Conservation (phyloP, 768 basidiomycete genomes). For the Boletus eberwhitei region DNA sequence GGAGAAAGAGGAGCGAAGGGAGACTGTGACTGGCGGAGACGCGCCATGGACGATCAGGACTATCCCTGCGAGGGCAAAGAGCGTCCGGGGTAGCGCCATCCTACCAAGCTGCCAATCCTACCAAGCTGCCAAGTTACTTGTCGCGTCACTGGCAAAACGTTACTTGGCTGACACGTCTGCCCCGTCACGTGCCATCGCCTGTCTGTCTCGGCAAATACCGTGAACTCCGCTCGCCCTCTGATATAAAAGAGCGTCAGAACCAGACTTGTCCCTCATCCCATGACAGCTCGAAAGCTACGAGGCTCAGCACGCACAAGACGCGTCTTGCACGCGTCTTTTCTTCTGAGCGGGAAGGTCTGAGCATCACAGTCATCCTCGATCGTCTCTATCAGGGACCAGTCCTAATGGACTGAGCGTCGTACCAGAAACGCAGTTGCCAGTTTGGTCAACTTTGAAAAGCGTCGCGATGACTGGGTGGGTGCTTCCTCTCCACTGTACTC, state of each 20-base stretch:
- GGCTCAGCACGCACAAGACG: constrained; percentile 29
- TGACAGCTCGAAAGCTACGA: constrained; percentile 30
- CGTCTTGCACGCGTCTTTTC: constrained; percentile 13
- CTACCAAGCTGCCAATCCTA: too few relatives aligned
- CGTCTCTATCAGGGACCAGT: constrained; percentile 29
- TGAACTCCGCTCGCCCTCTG: constrained; percentile 13
- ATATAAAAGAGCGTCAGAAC: constrained; percentile 5
- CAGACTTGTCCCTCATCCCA: not conserved
- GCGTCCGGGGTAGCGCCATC: constrained; percentile 6
- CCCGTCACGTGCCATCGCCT: constrained; percentile 17
- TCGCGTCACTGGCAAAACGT: constrained; percentile 7
- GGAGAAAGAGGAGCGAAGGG: constrained; percentile 29
- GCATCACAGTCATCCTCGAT: constrained; percentile 27
- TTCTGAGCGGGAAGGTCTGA: constrained; percentile 37
- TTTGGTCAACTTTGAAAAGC: constrained; percentile 25
- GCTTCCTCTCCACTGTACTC: not conserved
- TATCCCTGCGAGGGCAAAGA: constrained; percentile 17
- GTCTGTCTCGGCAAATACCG: constrained; percentile 12
- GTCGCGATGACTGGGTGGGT: constrained; percentile 29
- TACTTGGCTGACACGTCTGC: constrained; percentile 6
- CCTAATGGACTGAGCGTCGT: constrained; percentile 25
- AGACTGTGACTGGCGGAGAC: constrained; percentile 30
- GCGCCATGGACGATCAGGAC: constrained; percentile 16
- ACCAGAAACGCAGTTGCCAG: constrained; percentile 29
- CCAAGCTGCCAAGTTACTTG: too few relatives aligned